Conservation (phyloP, 2,329 filamentous ascomycete genomes). For the Trichoderma sp. region DNA sequence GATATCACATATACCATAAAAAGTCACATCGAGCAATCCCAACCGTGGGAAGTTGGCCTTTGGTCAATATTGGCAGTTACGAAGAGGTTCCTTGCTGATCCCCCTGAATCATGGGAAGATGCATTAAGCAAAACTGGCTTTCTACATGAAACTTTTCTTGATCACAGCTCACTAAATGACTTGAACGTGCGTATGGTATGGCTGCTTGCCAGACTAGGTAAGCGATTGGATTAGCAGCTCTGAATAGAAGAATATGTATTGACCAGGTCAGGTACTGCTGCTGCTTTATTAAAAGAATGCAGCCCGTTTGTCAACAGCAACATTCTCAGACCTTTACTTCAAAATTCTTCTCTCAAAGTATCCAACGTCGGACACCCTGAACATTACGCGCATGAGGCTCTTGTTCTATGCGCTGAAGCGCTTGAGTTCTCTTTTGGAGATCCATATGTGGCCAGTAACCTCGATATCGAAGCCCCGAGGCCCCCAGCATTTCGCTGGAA, state of each 20-base stretch:
- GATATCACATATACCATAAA: background rate
- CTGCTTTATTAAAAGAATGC: background rate
- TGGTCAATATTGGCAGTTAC: background rate
- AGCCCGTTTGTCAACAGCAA: background rate
- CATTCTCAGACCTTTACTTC: background rate
- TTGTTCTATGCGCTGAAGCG: background rate
- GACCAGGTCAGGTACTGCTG: background rate
- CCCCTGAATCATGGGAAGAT: background rate
- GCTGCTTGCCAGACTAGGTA: slow-evolving; percentile 11
- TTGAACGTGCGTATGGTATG: background rate
- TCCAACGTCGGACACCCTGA: background rate
- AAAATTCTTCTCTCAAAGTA: background rate
- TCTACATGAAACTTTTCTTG: background rate
- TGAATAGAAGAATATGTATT: background rate
- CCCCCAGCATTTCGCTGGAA: background rate
- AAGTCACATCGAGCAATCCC: background rate
- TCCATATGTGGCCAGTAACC: background rate
- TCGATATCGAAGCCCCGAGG: background rate
- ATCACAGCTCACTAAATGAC: background rate
- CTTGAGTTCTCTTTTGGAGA: slow-evolving; percentile 8
- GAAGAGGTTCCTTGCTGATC: background rate
- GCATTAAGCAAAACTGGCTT: background rate
- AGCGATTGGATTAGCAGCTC: background rate
- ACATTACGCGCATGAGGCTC: background rate
- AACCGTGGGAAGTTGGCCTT: slow-evolving; percentile 8